Evolutionary conservation across 306 rosid species (phyloP).

Genomic region (Nissolia schottii): DNA sequence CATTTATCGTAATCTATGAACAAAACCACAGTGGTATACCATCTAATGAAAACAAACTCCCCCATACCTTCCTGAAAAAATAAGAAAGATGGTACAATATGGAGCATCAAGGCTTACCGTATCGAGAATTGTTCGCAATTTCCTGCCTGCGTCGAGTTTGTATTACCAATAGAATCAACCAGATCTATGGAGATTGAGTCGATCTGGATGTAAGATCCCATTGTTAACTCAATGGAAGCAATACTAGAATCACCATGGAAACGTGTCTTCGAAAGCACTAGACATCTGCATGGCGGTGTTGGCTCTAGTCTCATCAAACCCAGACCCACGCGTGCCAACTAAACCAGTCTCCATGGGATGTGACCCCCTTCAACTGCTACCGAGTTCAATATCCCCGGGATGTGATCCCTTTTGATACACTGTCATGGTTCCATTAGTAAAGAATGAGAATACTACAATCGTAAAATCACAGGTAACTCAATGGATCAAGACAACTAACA

Average conservation of each 20-base stretch:
- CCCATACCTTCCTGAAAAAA: background rate
- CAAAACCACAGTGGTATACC: conserved; percentile 10
- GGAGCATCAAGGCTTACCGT: conserved; percentile 57
- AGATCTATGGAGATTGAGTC: conserved; percentile 87
- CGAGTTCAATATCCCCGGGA: too few species aligned
- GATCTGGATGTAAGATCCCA: conserved; percentile 65
- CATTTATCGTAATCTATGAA: background rate
- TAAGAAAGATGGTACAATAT: background rate
- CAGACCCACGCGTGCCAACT: too few species aligned
- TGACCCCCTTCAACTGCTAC: too few species aligned
- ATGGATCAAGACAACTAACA: too few species aligned
- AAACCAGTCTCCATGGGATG: too few species aligned
- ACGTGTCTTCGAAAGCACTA: conserved; percentile 33
- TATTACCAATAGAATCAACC: conserved; percentile 36
- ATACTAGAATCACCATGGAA: conserved; percentile 26
- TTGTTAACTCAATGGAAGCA: conserved; percentile 38
- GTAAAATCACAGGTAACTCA: too few species aligned
- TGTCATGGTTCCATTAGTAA: too few species aligned
- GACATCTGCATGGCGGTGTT: conserved; percentile 42
- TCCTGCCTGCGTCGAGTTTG: conserved; percentile 42
- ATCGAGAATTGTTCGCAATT: conserved; percentile 88
- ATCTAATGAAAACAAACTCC: background rate
- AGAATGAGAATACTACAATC: too few species aligned
- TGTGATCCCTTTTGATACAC: too few species aligned
- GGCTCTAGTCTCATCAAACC: too few species aligned